phyloP scores from a whole-genome alignment of 306 rosid genomes.

The Corylus americana region DNA sequence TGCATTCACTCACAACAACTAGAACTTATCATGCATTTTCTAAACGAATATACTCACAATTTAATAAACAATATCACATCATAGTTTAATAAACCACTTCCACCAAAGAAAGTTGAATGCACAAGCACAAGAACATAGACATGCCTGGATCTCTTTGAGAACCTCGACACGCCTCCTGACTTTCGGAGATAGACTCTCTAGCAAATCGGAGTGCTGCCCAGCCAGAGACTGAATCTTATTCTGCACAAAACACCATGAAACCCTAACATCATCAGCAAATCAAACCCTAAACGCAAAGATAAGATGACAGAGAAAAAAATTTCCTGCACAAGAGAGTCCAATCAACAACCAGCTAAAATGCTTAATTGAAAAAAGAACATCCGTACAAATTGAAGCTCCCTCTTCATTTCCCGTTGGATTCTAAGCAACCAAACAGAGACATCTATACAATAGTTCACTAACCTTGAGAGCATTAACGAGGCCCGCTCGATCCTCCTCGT shows the following conservation, averaged over 20 bases:
- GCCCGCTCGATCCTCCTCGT: slow-evolving; percentile 68
- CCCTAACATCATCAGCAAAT: neutral
- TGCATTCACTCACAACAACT: neutral
- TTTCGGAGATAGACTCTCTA: slow-evolving; percentile 56
- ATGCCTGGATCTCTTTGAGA: slow-evolving; percentile 87
- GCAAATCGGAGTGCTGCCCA: slow-evolving; percentile 74
- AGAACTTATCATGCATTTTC: neutral
- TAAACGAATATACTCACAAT: neutral
- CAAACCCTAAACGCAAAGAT: neutral
- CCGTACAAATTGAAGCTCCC: neutral
- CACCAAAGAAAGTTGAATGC: no score
- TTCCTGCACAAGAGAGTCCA: neutral
- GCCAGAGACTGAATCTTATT: slow-evolving; percentile 82
- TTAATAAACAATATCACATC: neutral
- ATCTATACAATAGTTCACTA: neutral
- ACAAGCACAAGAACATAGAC: neutral
- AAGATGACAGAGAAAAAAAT: neutral
- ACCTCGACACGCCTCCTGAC: slow-evolving; percentile 85
- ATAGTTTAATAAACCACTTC: neutral
- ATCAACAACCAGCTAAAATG: no score
- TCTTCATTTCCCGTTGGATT: neutral
- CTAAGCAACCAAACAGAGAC: neutral
- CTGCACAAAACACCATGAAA: slow-evolving; percentile 35
- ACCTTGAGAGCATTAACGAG: slow-evolving; percentile 92
- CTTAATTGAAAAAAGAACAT: no score